Conservation (phyloP, 2,329 filamentous ascomycete genomes). For the Aspergillus uvarum region DNA sequence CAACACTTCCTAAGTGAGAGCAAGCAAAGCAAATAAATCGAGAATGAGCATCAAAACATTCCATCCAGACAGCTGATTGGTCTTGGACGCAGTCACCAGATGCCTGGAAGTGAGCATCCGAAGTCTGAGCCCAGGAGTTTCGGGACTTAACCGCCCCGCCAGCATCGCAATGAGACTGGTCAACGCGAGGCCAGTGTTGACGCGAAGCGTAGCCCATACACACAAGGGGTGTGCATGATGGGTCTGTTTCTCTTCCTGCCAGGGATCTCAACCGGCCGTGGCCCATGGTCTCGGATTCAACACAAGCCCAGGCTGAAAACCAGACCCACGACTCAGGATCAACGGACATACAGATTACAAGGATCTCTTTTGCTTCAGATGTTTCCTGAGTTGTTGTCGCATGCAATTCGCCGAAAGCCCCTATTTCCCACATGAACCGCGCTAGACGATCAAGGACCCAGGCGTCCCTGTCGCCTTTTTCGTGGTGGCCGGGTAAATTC, state of each 20-base stretch:
- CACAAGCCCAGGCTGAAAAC: not conserved
- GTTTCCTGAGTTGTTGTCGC: not conserved
- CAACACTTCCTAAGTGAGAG: not conserved
- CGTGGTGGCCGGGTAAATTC: not conserved
- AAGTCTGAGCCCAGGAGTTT: not conserved
- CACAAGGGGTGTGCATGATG: slow-evolving; percentile 7
- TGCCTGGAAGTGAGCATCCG: not conserved
- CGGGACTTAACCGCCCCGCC: slow-evolving; percentile 9
- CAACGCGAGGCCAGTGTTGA: slow-evolving; percentile 7
- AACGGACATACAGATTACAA: slow-evolving; percentile 11
- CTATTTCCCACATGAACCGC: not conserved
- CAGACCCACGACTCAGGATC: slow-evolving; percentile 4
- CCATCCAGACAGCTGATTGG: not conserved
- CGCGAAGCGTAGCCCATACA: slow-evolving; percentile 7
- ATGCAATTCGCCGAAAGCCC: slow-evolving; percentile 3
- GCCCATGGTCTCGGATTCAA: slow-evolving; percentile 9
- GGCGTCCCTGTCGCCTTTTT: not conserved
- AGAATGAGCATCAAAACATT: not conserved
- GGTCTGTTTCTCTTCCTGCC: slow-evolving; percentile 6
- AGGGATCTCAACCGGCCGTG: not conserved
- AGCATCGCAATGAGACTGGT: slow-evolving; percentile 4
- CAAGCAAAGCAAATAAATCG: not conserved
- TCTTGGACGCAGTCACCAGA: not conserved
- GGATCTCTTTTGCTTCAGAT: slow-evolving; percentile 6
- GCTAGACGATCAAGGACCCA: slow-evolving; percentile 2